Conservation (phyloP, 2,329 filamentous ascomycete species). For the Fonsecaea multimorphosa region DNA sequence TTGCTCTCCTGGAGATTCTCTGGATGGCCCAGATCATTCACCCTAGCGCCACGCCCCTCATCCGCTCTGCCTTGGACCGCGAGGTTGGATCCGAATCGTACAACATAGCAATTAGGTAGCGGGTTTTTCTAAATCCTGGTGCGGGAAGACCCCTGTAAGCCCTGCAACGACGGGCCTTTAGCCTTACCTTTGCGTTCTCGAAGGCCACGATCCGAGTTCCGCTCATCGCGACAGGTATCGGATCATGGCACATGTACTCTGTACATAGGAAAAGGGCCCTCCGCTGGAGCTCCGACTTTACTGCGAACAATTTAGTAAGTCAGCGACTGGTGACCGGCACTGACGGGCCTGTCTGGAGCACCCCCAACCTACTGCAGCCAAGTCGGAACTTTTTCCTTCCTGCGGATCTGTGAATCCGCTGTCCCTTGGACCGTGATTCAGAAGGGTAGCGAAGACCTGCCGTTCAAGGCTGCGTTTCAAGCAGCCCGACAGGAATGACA, state of each 20-base stretch:
- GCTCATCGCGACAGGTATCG: not conserved
- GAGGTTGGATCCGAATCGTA: not conserved
- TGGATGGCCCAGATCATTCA: not conserved
- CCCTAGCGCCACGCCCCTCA: not conserved
- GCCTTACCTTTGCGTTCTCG: not conserved
- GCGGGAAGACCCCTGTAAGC: not conserved
- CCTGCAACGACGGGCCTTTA: not conserved
- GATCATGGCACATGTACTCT: not conserved
- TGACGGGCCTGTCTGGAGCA: not conserved
- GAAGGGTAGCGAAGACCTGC: not conserved
- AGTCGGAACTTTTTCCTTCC: not conserved
- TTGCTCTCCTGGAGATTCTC: not conserved
- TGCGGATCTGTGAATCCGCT: not conserved
- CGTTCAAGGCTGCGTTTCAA: not conserved
- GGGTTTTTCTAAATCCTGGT: not conserved
- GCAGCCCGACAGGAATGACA: not conserved
- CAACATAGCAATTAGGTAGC: too few relatives aligned
- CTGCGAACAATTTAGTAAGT: constrained; percentile 1
- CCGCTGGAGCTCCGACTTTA: not conserved
- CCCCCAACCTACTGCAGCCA: not conserved
- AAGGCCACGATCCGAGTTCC: not conserved
- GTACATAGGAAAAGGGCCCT: not conserved
- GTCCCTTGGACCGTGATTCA: not conserved
- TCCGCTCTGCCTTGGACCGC: not conserved
- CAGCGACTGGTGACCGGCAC: too few relatives aligned